Evolutionary conservation across 441 rosid species (phyloP).

Genomic region (Geranium incanum): DNA sequence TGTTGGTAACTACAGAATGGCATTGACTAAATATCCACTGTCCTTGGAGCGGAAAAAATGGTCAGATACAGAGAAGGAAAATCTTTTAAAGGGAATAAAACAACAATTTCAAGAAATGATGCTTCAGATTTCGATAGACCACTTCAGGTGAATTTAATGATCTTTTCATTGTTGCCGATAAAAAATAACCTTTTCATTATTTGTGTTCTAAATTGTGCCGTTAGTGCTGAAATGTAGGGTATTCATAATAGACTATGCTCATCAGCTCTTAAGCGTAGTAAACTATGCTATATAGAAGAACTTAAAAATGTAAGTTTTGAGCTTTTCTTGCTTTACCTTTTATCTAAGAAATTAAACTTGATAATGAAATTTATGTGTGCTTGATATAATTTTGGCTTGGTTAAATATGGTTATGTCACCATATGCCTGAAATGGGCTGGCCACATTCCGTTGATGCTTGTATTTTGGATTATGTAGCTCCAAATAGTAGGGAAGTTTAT

Average conservation of each 20-base stretch:
- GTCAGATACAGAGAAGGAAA: slow-evolving; percentile 60
- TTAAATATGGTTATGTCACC: not conserved
- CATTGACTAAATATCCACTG: slow-evolving; percentile 47
- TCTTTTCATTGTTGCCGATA: not conserved
- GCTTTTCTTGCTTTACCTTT: not conserved
- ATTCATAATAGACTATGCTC: not conserved
- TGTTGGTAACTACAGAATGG: slow-evolving; percentile 50
- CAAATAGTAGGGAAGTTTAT: not conserved
- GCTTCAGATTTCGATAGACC: slow-evolving; percentile 48
- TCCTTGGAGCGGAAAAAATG: slow-evolving; percentile 50
- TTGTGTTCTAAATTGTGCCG: not conserved
- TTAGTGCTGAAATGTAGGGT: not conserved
- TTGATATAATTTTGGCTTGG: too few relatives aligned
- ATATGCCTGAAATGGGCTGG: not conserved
- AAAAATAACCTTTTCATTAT: too few relatives aligned
- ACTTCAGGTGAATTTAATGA: slow-evolving; percentile 35
- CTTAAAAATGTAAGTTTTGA: not conserved
- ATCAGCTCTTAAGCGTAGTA: not conserved
- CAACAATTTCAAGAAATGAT: slow-evolving; percentile 72
- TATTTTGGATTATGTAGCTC: not conserved
- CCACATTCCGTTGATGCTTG: not conserved
- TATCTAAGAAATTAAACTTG: too few relatives aligned
- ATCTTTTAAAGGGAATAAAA: slow-evolving; percentile 61
- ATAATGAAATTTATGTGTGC: too few relatives aligned
- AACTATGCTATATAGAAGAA: not conserved